Percentiles rank a stretch among this genome's conserved stretches.
Evolutionary conservation across 202 grass and related monocot genomes (phyloP).

Genomic region (Miscanthus sacchariflorus): DNA sequence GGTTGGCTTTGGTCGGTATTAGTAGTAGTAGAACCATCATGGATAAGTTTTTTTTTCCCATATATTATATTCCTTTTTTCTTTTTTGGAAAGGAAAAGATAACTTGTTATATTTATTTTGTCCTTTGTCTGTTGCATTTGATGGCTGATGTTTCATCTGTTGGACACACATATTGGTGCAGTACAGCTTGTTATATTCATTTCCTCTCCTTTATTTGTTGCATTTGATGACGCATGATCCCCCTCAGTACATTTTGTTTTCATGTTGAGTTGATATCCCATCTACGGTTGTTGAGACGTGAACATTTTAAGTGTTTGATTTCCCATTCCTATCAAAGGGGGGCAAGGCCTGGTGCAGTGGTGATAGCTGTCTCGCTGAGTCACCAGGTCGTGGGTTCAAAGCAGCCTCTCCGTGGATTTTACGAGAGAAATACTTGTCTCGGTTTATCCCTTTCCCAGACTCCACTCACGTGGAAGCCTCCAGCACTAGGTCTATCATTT

Average conservation of each 20-base stretch:
- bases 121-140: conserved; percentile 31
- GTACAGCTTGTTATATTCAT: neutral
- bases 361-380: too few relatives aligned
- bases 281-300: conserved; percentile 24
- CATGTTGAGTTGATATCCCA: conserved; percentile 32
- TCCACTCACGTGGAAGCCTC: too few relatives aligned
- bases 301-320: neutral
- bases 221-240: neutral
- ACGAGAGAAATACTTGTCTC: too few relatives aligned
- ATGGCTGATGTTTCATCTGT: conserved; percentile 12
- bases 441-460: too few relatives aligned
- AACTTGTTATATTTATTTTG: neutral
- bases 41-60: neutral
- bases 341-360: too few relatives aligned
- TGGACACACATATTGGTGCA: neutral
- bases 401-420: too few relatives aligned
- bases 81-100: neutral
- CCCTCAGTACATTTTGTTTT: neutral
- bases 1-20: conserved; percentile 6
- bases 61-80: neutral
- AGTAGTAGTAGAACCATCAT: neutral
- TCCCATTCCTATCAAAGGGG: neutral
- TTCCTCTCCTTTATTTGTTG: neutral
- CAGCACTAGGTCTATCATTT: too few relatives aligned
- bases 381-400: too few relatives aligned